phyloP scores from a whole-genome alignment of 345 rosid genomes.

The Psidium friedrichsthalianum region DNA sequence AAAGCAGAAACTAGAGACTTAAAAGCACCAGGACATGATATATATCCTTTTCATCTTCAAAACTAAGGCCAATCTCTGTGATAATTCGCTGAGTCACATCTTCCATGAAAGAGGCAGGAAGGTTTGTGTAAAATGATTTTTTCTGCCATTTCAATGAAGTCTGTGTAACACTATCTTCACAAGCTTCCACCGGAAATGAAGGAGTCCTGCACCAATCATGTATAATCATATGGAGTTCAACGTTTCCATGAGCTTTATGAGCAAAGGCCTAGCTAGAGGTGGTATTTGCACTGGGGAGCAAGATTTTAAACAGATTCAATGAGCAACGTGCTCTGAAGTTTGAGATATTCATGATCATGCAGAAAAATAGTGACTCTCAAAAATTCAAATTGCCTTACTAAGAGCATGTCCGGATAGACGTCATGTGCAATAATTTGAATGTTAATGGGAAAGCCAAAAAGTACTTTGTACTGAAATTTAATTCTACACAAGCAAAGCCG shows the following conservation, averaged over 20 bases:
- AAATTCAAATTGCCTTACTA: background rate
- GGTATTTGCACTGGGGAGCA: background rate
- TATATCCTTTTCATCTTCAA: background rate
- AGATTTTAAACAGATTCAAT: background rate
- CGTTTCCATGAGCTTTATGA: no score
- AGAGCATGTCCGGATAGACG: background rate
- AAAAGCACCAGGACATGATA: background rate
- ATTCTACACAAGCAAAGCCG: background rate
- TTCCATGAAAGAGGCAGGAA: constrained; percentile 7
- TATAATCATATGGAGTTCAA: no score
- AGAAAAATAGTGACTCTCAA: background rate
- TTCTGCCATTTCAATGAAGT: background rate
- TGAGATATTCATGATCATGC: background rate
- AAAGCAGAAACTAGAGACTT: no score
- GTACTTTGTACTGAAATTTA: background rate
- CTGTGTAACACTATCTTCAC: background rate
- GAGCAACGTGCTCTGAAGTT: background rate
- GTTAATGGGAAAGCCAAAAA: background rate
- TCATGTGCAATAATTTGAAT: background rate
- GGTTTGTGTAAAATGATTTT: constrained; percentile 2
- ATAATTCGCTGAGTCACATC: background rate
- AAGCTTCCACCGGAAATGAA: background rate
- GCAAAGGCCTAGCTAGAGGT: background rate
- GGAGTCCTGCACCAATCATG: constrained; percentile 1
- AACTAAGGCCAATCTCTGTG: background rate